Evolutionary conservation across 768 basidiomycete species (phyloP).

Genomic region (Amanita inopinata): DNA sequence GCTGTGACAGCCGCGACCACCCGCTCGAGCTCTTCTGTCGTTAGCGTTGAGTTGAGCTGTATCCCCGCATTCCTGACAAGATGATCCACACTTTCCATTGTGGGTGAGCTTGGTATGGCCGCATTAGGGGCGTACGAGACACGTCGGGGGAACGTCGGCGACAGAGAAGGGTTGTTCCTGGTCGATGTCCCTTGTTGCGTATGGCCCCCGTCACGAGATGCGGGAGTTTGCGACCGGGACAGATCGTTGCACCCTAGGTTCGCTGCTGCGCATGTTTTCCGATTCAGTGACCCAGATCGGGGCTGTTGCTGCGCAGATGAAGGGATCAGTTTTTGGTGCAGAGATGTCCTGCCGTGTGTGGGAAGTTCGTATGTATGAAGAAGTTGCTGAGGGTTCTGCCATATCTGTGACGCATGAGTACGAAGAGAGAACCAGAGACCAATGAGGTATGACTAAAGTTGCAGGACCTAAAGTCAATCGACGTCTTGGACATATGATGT

Average conservation of each 20-base stretch:
- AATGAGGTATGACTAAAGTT: conserved; percentile 79
- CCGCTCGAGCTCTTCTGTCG: conserved; percentile 83
- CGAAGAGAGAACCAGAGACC: conserved; percentile 98
- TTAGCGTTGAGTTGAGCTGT: conserved; percentile 56
- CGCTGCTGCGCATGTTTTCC: conserved; percentile 36
- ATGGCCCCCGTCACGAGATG: conserved; percentile 22
- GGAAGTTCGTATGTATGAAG: conserved; percentile 58
- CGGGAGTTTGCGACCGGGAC: conserved; percentile 31
- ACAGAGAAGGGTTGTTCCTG: conserved; percentile 19
- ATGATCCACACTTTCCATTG: conserved; percentile 71
- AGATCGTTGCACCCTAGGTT: conserved; percentile 20
- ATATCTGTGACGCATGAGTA: conserved; percentile 96
- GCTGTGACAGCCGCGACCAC: conserved; percentile 94
- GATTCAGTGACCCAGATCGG: conserved; percentile 25
- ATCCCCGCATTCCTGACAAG: conserved; percentile 57
- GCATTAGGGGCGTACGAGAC: conserved; percentile 44
- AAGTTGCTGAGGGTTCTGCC: conserved; percentile 92
- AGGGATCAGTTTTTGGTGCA: conserved; percentile 52
- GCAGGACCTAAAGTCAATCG: conserved; percentile 8
- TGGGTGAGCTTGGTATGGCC: conserved; percentile 34
- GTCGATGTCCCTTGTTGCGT: conserved; percentile 6
- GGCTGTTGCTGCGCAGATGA: conserved; percentile 16
- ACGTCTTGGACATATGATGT: not conserved
- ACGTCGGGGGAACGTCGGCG: conserved; percentile 37
- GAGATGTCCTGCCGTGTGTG: conserved; percentile 43